These are phyloP conservation scores for Aaosphaeria pasadenensis DNA, from an alignment of 2,329 filamentous ascomycete genomes.

Conservation along the genomic window DNA sequence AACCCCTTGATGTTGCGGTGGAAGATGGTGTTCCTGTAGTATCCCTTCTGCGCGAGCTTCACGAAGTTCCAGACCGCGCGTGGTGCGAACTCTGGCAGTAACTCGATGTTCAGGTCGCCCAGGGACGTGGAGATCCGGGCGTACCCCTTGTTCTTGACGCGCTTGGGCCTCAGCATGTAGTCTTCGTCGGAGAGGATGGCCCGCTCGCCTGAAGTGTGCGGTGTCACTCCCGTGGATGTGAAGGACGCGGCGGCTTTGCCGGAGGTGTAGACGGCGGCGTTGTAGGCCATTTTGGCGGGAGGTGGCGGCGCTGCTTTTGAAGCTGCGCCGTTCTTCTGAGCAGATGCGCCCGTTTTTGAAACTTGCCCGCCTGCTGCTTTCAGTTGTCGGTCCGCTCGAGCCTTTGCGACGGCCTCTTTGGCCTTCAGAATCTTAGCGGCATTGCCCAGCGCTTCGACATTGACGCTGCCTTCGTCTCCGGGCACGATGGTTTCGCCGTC, in stretches of 20 bases:
- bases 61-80: slow-evolving; percentile 98
- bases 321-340: slow-evolving; percentile 15
- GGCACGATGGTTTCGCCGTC: slow-evolving; percentile 77
- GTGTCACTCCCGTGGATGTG: slow-evolving; percentile 90
- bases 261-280: slow-evolving; percentile 86
- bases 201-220: slow-evolving; percentile 82
- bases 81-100: slow-evolving; percentile 87
- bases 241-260: slow-evolving; percentile 90
- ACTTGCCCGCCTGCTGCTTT: slow-evolving; percentile 27
- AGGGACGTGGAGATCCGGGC: slow-evolving; percentile 83
- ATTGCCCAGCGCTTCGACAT: slow-evolving; percentile 75
- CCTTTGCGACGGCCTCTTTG: slow-evolving; percentile 90
- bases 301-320: slow-evolving; percentile 5
- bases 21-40: slow-evolving; percentile 81
- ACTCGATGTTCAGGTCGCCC: slow-evolving; percentile 81
- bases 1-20: slow-evolving; percentile 94
- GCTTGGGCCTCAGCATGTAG: slow-evolving; percentile 89
- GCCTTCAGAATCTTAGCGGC: slow-evolving; percentile 81
- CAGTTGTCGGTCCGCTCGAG: slow-evolving; percentile 66
- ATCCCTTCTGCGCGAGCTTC: slow-evolving; percentile 80
- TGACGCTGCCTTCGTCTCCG: slow-evolving; percentile 68
- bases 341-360: slow-evolving; percentile 15
- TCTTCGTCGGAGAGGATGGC: slow-evolving; percentile 90
- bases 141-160: slow-evolving; percentile 88
- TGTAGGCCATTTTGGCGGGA: slow-evolving; percentile 54